Conservation (phyloP, 768 basidiomycete genomes). For the Coprinopsis cinerea region DNA sequence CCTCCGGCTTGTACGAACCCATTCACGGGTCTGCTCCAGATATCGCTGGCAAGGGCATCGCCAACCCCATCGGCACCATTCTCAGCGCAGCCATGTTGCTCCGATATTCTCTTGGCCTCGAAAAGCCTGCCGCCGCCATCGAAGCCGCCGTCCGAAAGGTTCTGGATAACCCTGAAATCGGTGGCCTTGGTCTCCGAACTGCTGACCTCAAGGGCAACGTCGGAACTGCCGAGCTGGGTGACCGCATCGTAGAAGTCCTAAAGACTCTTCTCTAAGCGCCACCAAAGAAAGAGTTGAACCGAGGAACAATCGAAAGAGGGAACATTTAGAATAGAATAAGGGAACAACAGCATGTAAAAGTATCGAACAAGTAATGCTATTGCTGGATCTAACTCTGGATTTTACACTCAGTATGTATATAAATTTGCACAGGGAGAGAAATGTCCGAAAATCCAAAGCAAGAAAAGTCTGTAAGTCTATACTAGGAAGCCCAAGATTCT, state of each 20-base stretch:
- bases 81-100: conserved; percentile 91
- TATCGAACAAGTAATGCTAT: not conserved
- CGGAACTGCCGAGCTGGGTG: conserved; percentile 76
- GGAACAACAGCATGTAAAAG: not conserved
- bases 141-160: conserved; percentile 90
- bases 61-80: conserved; percentile 93
- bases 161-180: conserved; percentile 61
- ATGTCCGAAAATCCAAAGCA: not conserved
- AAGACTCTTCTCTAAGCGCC: conserved; percentile 43
- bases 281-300: not conserved
- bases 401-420: no score
- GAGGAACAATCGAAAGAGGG: not conserved
- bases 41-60: conserved; percentile 90
- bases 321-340: not conserved
- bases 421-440: no score
- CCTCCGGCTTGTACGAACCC: conserved; percentile 91
- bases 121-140: conserved; percentile 76
- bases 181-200: conserved; percentile 77
- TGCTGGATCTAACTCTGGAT: no score
- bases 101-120: conserved; percentile 89
- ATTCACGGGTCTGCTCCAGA: conserved; percentile 95
- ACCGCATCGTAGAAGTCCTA: conserved; percentile 72
- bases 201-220: conserved; percentile 81
- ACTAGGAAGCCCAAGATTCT: no score
- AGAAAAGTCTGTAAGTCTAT: no score